A percentile compares a stretch with the other conserved stretches of the same genome.
Evolutionary conservation across 2,329 filamentous ascomycete genomes (phyloP).

Genomic region (Ophiocordyceps camponoti-leonardi): DNA sequence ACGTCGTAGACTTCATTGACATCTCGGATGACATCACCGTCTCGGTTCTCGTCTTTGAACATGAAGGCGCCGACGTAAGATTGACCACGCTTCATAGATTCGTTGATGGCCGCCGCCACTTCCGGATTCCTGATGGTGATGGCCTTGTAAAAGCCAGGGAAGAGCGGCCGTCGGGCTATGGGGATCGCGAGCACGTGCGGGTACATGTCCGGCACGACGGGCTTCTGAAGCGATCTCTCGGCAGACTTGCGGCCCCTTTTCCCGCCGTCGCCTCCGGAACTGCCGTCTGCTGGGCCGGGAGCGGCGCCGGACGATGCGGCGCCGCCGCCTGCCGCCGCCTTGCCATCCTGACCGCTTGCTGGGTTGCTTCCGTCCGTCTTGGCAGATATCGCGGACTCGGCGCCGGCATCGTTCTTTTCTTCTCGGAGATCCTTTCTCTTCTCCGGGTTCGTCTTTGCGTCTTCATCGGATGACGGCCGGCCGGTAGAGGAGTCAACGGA

Average conservation of each 20-base stretch:
- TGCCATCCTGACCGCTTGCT: conserved; percentile 27
- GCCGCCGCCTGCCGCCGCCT: conserved; percentile 24
- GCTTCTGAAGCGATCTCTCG: conserved; percentile 73
- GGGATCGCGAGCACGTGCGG: conserved; percentile 96
- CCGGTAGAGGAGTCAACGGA: conserved; percentile 22
- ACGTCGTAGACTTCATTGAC: conserved; percentile 87
- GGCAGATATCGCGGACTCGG: conserved; percentile 25
- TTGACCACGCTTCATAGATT: conserved; percentile 92
- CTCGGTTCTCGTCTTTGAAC: conserved; percentile 89
- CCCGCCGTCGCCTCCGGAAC: conserved; percentile 41
- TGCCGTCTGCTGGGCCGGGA: conserved; percentile 32
- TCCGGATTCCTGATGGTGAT: conserved; percentile 91
- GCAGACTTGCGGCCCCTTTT: conserved; percentile 54
- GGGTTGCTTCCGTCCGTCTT: conserved; percentile 22
- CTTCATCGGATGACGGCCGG: conserved; percentile 30
- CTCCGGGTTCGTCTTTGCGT: conserved; percentile 32
- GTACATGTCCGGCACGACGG: conserved; percentile 83
- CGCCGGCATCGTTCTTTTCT: conserved; percentile 24
- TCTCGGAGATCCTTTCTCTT: conserved; percentile 21
- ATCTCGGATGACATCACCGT: conserved; percentile 84
- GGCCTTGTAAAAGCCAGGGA: conserved; percentile 97
- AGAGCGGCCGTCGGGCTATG: conserved; percentile 81
- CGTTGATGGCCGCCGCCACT: conserved; percentile 80
- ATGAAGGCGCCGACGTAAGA: conserved; percentile 94
- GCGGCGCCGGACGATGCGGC: conserved; percentile 31